phyloP scores from a whole-genome alignment of 441 rosid species.

The Populus hybrid region DNA sequence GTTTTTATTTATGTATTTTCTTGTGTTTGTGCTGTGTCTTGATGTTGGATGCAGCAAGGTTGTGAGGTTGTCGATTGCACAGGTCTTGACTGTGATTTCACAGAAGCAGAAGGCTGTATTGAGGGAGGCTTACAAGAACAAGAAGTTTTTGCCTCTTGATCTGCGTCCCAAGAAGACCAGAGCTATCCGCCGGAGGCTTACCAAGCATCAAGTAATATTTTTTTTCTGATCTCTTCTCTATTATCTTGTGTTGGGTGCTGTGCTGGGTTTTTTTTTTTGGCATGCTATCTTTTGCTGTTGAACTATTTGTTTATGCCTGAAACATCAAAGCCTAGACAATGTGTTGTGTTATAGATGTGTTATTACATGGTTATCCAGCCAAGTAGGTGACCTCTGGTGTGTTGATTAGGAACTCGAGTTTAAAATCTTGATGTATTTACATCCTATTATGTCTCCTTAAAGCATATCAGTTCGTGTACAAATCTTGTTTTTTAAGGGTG shows the following conservation, averaged over 20 bases:
- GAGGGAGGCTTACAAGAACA: constrained; percentile 84
- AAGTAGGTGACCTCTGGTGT: background rate
- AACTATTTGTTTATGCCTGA: background rate
- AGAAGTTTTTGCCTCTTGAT: constrained; percentile 86
- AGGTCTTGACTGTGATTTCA: constrained; percentile 86
- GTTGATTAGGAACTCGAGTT: background rate
- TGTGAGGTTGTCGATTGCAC: constrained; percentile 83
- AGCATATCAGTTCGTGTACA: background rate
- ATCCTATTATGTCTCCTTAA: background rate
- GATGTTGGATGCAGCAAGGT: constrained; percentile 61
- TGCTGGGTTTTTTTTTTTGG: too few species aligned
- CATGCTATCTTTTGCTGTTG: background rate
- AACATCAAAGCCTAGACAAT: background rate
- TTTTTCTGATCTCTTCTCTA: background rate
- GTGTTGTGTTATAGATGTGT: background rate
- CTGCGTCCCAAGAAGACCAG: constrained; percentile 97
- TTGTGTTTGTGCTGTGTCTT: background rate
- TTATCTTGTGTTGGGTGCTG: too few species aligned
- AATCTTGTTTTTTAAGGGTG: background rate
- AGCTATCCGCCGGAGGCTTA: constrained; percentile 83
- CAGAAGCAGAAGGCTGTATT: constrained; percentile 88
- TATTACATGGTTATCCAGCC: background rate
- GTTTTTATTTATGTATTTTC: background rate
- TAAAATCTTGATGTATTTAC: background rate
- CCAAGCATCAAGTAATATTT: constrained; percentile 70